Percentiles rank a stretch among this genome's conserved stretches.
Conservation (phyloP, 1,284 basidiomycete species). For the Trichosporon sp. region DNA sequence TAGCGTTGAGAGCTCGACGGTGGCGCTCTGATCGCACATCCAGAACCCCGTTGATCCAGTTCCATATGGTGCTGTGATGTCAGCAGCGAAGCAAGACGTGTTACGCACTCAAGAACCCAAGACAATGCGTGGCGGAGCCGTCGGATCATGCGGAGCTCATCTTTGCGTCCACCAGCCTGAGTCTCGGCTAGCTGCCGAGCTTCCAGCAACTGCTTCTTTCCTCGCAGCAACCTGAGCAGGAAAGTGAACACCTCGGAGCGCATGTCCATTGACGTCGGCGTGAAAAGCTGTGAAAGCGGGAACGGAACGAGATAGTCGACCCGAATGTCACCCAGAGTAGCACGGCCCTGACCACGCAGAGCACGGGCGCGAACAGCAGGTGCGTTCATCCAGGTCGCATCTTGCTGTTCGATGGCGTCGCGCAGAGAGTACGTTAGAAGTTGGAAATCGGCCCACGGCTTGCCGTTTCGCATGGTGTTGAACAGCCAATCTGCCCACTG, state of each 20-base stretch:
- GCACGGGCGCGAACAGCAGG: conserved; percentile 68
- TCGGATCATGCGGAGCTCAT: conserved; percentile 63
- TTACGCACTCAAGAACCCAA: conserved; percentile 76
- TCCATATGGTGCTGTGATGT: conserved; percentile 59
- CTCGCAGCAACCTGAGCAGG: conserved; percentile 67
- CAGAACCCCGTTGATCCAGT: conserved; percentile 67
- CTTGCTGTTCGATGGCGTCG: conserved; percentile 59
- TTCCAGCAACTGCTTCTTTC: conserved; percentile 56
- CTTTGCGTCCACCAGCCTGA: conserved; percentile 40
- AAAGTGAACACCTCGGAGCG: conserved; percentile 73
- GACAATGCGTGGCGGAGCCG: conserved; percentile 66
- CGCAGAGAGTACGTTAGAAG: conserved; percentile 71
- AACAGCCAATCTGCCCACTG: conserved; percentile 69
- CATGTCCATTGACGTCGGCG: conserved; percentile 56
- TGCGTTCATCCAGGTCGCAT: conserved; percentile 61
- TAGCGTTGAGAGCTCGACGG: conserved; percentile 56
- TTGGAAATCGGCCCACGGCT: conserved; percentile 76
- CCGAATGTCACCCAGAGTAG: conserved; percentile 60
- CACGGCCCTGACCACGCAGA: conserved; percentile 50
- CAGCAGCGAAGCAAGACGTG: background rate
- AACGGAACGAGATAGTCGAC: conserved; percentile 73
- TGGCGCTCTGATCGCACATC: conserved; percentile 10
- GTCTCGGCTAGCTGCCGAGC: conserved; percentile 55
- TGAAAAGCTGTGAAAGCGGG: conserved; percentile 73
- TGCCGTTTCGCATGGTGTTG: conserved; percentile 58